Evolutionary conservation across 2,329 filamentous ascomycete species (phyloP).

Genomic region (Colletotrichum sp.): DNA sequence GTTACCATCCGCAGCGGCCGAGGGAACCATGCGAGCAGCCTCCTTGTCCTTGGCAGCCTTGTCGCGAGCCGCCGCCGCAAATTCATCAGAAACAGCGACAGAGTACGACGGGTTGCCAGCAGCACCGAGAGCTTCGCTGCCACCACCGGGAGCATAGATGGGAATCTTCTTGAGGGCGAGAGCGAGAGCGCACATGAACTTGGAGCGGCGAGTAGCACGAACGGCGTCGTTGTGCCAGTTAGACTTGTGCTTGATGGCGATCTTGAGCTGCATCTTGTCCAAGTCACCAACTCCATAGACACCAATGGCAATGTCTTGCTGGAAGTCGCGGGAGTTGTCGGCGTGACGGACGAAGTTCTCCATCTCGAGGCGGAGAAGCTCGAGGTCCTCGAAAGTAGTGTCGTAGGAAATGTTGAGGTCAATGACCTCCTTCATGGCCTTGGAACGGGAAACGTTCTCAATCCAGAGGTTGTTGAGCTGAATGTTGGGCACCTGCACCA

Average conservation of each 20-base stretch:
- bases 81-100: constrained; percentile 73
- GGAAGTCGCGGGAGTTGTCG: constrained; percentile 91
- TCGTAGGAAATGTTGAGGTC: constrained; percentile 83
- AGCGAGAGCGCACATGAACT: constrained; percentile 95
- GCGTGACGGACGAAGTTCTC: constrained; percentile 81
- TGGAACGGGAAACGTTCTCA: constrained; percentile 90
- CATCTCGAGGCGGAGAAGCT: constrained; percentile 84
- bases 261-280: constrained; percentile 83
- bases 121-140: constrained; percentile 63
- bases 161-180: constrained; percentile 86
- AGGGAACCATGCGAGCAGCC: constrained; percentile 68
- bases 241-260: constrained; percentile 90
- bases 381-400: constrained; percentile 88
- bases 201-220: constrained; percentile 81
- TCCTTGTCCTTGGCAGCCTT: constrained; percentile 66
- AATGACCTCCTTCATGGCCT: constrained; percentile 88
- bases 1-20: constrained; percentile 26
- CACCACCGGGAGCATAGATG: constrained; percentile 82
- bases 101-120: constrained; percentile 82
- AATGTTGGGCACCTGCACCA: constrained; percentile 85
- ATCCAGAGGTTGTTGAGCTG: constrained; percentile 92
- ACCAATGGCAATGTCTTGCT: constrained; percentile 80
- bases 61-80: constrained; percentile 66
- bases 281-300: constrained; percentile 81
- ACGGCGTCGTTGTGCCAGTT: constrained; percentile 90